Base-by-base conservation (phyloP, 2,329 filamentous ascomycete genomes). In the Parafenestella ontariensis region DNA sequence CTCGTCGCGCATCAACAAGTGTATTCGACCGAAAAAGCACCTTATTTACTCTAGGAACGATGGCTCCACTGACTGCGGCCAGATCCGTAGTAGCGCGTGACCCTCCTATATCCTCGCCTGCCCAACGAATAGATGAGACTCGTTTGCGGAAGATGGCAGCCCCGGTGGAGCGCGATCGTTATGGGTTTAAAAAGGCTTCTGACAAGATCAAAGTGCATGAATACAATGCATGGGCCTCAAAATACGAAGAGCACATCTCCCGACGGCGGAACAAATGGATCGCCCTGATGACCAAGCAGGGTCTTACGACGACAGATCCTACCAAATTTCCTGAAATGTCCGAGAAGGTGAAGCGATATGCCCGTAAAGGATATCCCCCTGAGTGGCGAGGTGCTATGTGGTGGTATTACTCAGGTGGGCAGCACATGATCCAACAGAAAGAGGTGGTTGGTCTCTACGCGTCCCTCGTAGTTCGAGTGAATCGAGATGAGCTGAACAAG, bases 311-410 rank as follows among this genome's bases (percentile, higher is more conserved):
- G 4, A 85, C 88, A 40, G 79, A 85, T 3, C 93, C 92, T 1
- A 87, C 85, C 33, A 84, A 86, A 2, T 98, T 98, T 64, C 94
- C 94, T 0, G 84, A 89, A 1, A 89, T 88, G 48, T 91, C 87
- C 45, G 85, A 88, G 41, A 96, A 96, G 76, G 87, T 95, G 39
- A 96, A 96, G 77, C 85, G 92, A 17, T 97, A 95, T 71, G 86
- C 96, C 44, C 87, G 93, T 46, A 98, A 97, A 76, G 94, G 94
- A 15, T 94, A 97, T 45, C 94, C 94, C 3, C 91, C 93, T 0
- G 92, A 96, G 62, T 96, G 92, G 87, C 87, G 94, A 68, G 94
- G 94, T n/a, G 89, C 91, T 5, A 94, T 94, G 41, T 98, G 94
- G 94, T 98, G 96, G 75, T 97, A 90, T 78, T 98, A 97, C 72